Base-by-base conservation (phyloP, 1,139 yeast species). In the Arxiozyma slooffiae region DNA sequence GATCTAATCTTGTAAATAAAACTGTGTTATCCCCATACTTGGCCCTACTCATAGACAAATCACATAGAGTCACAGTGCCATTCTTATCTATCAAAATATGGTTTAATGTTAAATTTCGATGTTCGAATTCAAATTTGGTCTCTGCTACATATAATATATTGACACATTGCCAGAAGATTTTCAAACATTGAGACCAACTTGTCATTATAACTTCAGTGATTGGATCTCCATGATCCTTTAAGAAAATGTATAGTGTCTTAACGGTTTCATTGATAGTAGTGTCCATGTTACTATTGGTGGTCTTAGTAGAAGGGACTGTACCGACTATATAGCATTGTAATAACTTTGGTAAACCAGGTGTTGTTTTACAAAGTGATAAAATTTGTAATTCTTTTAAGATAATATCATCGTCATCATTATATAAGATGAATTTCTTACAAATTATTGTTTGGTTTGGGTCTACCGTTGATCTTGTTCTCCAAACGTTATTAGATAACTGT, bases 81-180 rank as follows among this genome's bases (percentile, higher is more conserved):
- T 66, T 63, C 17, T 66, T 57, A 50, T 64, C 68, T 18, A 66
- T 51, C 9, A 75, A 67, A 48, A 82, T 68, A 58, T 82, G 82
- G n/a, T 81, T 81, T 74, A 82, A 73, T 55, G 80, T 82, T 53
- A 82, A 66, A 62, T 82, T 85, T 34, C 89, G 71, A 60, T 82
- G 89, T 64, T 82, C 89, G 65, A 82, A 82, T 55, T 75, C 71
- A 53, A 69, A 67, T 45, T 66, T 62, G 20, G 67, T 63, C 61
- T 82, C 88, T 1, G 79, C 82, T 7, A 64, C 65, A 24, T 77
- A 72, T 38, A 82, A 63, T 7, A 72, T 67, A n/a, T 69, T 63
- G 1, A 72, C 78, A 36, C 80, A 68, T 54, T 73, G 73, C 78
- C 80, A 75, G 57, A 82, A 79, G 1, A 82, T 72, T 14, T 67